Conservation (phyloP, 768 basidiomycete species). For the Lentinula aciculospora region DNA sequence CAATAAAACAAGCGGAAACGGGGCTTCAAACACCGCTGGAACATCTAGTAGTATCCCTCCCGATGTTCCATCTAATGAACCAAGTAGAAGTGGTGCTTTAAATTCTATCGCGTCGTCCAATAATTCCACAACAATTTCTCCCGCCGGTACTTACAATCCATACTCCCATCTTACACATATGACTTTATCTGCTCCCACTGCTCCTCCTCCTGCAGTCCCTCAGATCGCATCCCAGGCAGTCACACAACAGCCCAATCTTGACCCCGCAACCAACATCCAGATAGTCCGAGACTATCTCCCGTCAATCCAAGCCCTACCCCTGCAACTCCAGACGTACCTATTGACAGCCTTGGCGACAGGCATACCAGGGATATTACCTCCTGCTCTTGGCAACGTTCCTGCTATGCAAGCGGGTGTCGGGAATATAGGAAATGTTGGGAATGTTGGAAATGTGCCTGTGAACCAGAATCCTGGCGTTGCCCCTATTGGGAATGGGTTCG, state of each 20-base stretch:
- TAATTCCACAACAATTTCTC: too few relatives aligned
- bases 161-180: neutral
- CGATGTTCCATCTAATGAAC: neutral
- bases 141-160: neutral
- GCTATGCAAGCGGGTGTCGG: neutral
- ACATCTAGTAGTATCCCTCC: too few relatives aligned
- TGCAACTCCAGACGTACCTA: neutral
- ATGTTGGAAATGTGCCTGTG: neutral
- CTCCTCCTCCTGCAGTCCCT: neutral
- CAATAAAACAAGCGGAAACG: neutral
- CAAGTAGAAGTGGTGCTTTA: too few relatives aligned
- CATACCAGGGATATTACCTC: neutral
- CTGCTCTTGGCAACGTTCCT: neutral
- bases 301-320: neutral
- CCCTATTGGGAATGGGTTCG: neutral
- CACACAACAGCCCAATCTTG: neutral
- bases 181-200: neutral
- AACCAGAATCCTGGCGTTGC: neutral
- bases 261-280: neutral
- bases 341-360: neutral
- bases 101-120: too few relatives aligned
- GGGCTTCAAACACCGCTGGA: too few relatives aligned
- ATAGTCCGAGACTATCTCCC: neutral
- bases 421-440: neutral
- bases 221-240: neutral